Base-by-base conservation (phyloP, 1,284 basidiomycete genomes). In the Naganishia sp. region DNA sequence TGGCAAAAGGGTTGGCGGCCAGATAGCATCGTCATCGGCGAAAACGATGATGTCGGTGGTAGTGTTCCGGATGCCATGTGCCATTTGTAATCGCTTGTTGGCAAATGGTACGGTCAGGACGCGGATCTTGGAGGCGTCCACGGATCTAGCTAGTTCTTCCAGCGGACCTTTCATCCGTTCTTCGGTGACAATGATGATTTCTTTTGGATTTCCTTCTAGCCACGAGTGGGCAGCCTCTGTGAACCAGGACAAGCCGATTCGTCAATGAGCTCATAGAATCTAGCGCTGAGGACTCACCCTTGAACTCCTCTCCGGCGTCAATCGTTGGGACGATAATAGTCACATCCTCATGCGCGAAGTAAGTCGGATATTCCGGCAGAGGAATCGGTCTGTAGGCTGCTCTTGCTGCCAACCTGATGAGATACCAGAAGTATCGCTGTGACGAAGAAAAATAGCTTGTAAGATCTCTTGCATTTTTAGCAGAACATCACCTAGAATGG, bases 21-120 rank as follows among this genome's bases (percentile, higher is more conserved):
- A 95, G 74, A 95, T 92, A 54, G 92, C 91, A 77, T 94, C 92
- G 76, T 95, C 92, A 76, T 94, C 92, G 4, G 92, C 91, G 73
- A 94, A 94, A n/a, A 94, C 88, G 76, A 94, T 92, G 78, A 95
- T 94, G 76, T 94, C 92, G 2, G 92, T 94, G 0, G 87, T 88
- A 31, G 88, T 88, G 77, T 92, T 88, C 76, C 88, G 88, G 77
- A 94, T 93, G 17, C 92, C 92, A 73, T 94, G 90, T 68, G 86
- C 84, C 92, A 95, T 94, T 80, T 95, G 92, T 32, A 94, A 82
- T 15, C 92, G 88, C 78, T 94, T 94, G 83, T 94, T 94, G 68
- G 92, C 92, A 73, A 88, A 93, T 1, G 91, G 90, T 5, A 94
- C 92, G 18, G 92, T 94, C 63, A 93, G 82, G 47, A 94, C 92